Evolutionary conservation across 2,329 filamentous ascomycete species (phyloP).

Genomic region (Verticillium dahliae): DNA sequence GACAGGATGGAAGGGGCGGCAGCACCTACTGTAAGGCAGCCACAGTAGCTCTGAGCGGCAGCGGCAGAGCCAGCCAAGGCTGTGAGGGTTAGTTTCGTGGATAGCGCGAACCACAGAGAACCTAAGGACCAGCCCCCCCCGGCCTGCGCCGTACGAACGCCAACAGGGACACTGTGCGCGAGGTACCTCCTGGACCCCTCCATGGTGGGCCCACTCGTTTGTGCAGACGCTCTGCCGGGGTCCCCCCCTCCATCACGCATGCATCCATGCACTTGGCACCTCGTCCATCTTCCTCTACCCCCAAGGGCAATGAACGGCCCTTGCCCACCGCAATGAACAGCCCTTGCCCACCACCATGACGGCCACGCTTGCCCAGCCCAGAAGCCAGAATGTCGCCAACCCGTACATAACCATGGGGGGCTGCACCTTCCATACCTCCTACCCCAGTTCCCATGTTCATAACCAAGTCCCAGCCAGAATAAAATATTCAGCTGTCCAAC

Average conservation of each 20-base stretch:
- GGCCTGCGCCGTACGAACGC: background rate
- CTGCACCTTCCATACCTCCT: background rate
- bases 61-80: background rate
- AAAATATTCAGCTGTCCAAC: background rate
- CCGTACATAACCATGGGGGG: background rate
- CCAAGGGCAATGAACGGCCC: background rate
- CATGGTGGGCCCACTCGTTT: background rate
- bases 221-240: slow-evolving; percentile 3
- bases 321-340: too few species aligned
- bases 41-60: background rate
- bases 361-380: background rate
- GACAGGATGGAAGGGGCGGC: too few species aligned
- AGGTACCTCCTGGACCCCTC: slow-evolving; percentile 1
- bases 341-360: background rate
- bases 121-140: background rate
- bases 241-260: slow-evolving; percentile 1
- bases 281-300: background rate
- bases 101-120: background rate
- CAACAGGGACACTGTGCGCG: background rate
- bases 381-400: background rate
- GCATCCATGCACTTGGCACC: slow-evolving; percentile 1
- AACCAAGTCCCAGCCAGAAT: background rate
- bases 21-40: background rate
- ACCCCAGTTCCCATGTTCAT: background rate
- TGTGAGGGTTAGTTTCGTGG: background rate